These are phyloP conservation scores for Lentinula sp. DNA, from an alignment of 768 basidiomycete genomes.

Conservation along the genomic window DNA sequence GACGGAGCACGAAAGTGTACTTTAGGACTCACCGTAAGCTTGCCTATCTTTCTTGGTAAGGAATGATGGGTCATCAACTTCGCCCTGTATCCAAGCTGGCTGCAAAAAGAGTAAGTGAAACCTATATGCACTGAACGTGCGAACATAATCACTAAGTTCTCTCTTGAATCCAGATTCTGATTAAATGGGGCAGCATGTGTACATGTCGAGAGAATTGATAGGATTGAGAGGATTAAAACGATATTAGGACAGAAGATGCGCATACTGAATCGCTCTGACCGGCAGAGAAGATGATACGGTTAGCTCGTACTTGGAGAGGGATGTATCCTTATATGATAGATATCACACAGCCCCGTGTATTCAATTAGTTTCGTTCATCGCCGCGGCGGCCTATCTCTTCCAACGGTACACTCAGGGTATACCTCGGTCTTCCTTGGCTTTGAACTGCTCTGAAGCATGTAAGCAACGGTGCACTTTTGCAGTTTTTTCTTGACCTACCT, in stretches of 20 bases:
- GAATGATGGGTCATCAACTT: neutral
- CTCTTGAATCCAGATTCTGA: neutral
- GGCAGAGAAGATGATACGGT: neutral
- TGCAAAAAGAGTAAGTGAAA: neutral
- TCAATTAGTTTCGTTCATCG: no score
- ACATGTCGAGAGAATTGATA: neutral
- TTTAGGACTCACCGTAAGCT: neutral
- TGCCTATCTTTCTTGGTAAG: neutral
- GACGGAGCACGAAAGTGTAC: no score
- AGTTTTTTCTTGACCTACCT: no score
- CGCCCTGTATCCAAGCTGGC: neutral
- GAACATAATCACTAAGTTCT: neutral
- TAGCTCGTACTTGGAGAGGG: no score
- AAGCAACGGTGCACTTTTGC: no score
- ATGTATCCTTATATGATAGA: no score
- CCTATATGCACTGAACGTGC: neutral
- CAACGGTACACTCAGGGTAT: no score
- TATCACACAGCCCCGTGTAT: no score
- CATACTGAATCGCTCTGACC: neutral
- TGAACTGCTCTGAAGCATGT: no score
- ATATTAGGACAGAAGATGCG: neutral
- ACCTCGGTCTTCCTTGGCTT: no score
- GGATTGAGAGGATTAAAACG: neutral
- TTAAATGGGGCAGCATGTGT: neutral
- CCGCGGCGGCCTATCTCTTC: no score